Evolutionary conservation across 495 filamentous ascomycete genomes (phyloP), one percentile per base, ranked within the genome.

Genomic region (Penicillium manginii): DNA sequence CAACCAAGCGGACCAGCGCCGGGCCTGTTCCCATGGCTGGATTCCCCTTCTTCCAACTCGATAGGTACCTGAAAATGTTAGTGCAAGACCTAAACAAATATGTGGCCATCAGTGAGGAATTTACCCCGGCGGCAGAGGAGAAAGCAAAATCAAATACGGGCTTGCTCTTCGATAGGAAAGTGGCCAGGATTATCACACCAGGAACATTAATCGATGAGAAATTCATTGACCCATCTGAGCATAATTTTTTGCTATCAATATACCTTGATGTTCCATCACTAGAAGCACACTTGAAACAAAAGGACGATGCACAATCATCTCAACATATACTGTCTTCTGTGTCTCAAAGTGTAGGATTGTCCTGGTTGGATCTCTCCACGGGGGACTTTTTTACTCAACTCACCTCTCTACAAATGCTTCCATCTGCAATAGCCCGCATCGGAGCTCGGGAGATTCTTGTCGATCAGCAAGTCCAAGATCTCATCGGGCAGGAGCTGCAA

Each of bases 121-220:
- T 96, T 62, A 83, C 87, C 0, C 88, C 89, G 58, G 80, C 84
- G 58, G 73, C 84, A 42, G 82, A 87, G 35, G 78, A 81, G 39
- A 90, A 84, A 73, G 75, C 83, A 42, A 91, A 87, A 56, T 82
- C 85, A 12, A 89, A 90, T 8, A 89, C 90, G 7, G 90, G 90
- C 2, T 76, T 96, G 50, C 73, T 91, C 70, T 96, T 92, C 67
- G 90, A 93, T 66, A 87, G 94, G 42, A 85, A 80, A 59, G 90
- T 99, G 15, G 83, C 90, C 42, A 86, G 94, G 40, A 87, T 97
- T 54, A 83, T 99, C 69, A 97, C 94, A 0, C 92, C 96, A 0
- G 94, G 94, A 9, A 99, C 94, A 1, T 74, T 98, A 43, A 96
- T 98, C 63, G 94, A 99, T 70, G 96, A 99, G 73, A 92, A 93